phyloP scores from a whole-genome alignment of 2,329 filamentous ascomycete species.

The Metarhizium brunneum region DNA sequence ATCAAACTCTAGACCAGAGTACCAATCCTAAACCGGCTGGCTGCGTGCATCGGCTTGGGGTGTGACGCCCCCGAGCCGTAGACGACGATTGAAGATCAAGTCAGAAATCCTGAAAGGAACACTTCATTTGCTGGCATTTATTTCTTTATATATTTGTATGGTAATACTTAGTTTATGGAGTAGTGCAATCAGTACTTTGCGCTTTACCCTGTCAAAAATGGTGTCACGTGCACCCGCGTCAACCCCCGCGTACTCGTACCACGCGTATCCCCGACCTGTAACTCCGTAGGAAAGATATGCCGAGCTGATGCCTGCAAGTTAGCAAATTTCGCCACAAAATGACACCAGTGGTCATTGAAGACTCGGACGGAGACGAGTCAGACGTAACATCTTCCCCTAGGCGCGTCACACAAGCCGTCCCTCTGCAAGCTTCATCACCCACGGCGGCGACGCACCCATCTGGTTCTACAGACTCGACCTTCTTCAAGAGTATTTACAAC shows the following conservation, averaged over 20 bases:
- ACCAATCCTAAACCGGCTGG: too few relatives aligned
- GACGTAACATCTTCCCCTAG: background rate
- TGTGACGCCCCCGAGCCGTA: too few relatives aligned
- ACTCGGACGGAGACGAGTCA: conserved; percentile 27
- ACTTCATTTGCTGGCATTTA: too few relatives aligned
- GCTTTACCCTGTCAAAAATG: background rate
- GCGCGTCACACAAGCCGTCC: background rate
- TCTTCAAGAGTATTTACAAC: conserved; percentile 38
- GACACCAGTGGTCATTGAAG: conserved; percentile 23
- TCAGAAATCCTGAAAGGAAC: too few relatives aligned
- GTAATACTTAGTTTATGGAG: too few relatives aligned
- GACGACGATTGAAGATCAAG: too few relatives aligned
- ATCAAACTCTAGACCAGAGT: too few relatives aligned
- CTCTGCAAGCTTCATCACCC: conserved; percentile 11
- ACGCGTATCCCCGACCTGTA: background rate
- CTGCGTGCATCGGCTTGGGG: too few relatives aligned
- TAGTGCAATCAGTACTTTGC: too few relatives aligned
- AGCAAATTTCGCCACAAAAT: conserved; percentile 6
- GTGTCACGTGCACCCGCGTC: conserved; percentile 5
- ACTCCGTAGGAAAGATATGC: background rate
- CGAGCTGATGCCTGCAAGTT: background rate
- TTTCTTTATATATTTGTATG: too few relatives aligned
- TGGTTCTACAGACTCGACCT: conserved; percentile 36
- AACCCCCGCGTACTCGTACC: background rate
- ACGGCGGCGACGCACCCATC: conserved; percentile 18